Evolutionary conservation across 768 basidiomycete genomes (phyloP).

Genomic region (Myochromella boudieri): DNA sequence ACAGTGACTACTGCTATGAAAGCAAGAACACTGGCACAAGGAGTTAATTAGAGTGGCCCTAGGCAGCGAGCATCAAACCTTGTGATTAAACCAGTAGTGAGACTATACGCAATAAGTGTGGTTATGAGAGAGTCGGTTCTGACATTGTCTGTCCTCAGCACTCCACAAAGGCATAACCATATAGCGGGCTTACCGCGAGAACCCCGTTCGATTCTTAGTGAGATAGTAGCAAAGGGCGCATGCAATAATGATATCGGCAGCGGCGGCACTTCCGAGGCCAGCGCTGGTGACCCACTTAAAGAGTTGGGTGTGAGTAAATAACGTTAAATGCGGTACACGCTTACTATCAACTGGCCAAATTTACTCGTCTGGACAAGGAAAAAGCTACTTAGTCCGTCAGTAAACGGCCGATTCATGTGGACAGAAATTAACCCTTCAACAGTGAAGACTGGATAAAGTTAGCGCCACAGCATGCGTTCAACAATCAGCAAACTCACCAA

Average conservation of each 20-base stretch:
- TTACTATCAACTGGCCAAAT: constrained; percentile 37
- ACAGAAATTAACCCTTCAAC: constrained; percentile 36
- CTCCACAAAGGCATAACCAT: too few species aligned
- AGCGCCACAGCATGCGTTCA: background rate
- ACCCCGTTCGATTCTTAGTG: constrained; percentile 46
- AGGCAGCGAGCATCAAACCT: constrained; percentile 25
- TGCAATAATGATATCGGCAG: constrained; percentile 50
- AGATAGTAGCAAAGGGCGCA: constrained; percentile 47
- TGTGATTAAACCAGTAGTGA: constrained; percentile 45
- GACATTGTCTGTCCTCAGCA: constrained; percentile 1
- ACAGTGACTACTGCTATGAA: constrained; percentile 42
- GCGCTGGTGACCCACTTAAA: constrained; percentile 48
- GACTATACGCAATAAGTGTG: constrained; percentile 42
- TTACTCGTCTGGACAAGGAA: constrained; percentile 29
- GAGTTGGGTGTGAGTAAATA: constrained; percentile 30
- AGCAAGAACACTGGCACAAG: constrained; percentile 33
- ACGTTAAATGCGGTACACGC: constrained; percentile 8
- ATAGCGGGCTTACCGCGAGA: constrained; percentile 35
- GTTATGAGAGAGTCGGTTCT: constrained; percentile 46
- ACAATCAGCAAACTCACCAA: constrained; percentile 28
- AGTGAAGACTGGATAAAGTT: constrained; percentile 38
- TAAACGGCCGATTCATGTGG: background rate
- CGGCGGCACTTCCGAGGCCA: constrained; percentile 47
- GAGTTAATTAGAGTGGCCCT: background rate
- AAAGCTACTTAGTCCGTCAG: constrained; percentile 25